phyloP scores from a whole-genome alignment of 1,284 basidiomycete genomes.

The Tilletia horrida region DNA sequence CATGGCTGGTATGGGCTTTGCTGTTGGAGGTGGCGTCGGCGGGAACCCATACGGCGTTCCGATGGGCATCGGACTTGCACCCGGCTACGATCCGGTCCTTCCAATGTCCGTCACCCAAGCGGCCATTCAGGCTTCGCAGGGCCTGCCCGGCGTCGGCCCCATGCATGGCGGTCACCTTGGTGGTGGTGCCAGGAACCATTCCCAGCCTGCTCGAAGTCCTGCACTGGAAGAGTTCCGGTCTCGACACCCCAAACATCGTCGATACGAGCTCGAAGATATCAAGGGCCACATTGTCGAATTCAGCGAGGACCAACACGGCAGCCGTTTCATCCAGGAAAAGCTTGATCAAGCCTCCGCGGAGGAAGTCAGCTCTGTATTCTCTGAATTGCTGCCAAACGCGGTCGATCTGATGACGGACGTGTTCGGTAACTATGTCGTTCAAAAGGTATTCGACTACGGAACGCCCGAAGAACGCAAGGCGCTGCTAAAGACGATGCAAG shows the following conservation, averaged over 20 bases:
- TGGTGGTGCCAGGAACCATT: not conserved
- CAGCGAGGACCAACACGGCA: slow-evolving; percentile 81
- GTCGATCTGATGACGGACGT: slow-evolving; percentile 84
- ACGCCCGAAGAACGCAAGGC: slow-evolving; percentile 65
- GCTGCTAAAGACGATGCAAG: slow-evolving; percentile 74
- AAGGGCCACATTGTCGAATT: slow-evolving; percentile 85
- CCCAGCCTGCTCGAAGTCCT: slow-evolving; percentile 21
- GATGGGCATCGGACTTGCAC: not conserved
- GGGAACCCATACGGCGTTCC: not conserved
- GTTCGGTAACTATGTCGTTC: slow-evolving; percentile 92
- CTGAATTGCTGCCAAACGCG: slow-evolving; percentile 81
- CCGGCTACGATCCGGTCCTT: slow-evolving; percentile 1
- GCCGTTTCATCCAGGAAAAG: slow-evolving; percentile 58
- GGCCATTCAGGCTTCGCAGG: not conserved
- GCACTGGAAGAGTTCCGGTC: slow-evolving; percentile 46
- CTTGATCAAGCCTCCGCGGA: slow-evolving; percentile 66
- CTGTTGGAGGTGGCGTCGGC: not conserved
- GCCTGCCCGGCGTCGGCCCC: not conserved
- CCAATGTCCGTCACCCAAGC: not conserved
- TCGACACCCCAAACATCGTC: slow-evolving; percentile 29
- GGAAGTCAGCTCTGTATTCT: slow-evolving; percentile 65
- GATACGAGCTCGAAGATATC: slow-evolving; percentile 67
- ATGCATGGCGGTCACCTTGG: not conserved
- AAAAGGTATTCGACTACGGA: slow-evolving; percentile 91
- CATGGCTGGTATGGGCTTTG: slow-evolving; percentile 1